Conservation (phyloP, 768 basidiomycete species). For the Boletus sp. region DNA sequence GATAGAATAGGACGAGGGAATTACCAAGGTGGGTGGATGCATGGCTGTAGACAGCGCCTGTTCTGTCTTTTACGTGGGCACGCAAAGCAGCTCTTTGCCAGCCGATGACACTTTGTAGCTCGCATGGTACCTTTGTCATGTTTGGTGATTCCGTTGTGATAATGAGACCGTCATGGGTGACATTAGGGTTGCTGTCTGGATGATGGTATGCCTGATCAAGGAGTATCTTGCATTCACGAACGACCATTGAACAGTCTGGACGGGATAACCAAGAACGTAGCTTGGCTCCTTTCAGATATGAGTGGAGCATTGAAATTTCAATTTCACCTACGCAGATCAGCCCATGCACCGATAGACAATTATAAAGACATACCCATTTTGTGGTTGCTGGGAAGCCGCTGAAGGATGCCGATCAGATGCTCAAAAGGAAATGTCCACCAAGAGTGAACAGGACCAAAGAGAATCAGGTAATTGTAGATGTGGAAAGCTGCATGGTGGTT, state of each 20-base stretch:
- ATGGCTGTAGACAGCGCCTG: neutral
- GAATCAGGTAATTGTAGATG: constrained; percentile 27
- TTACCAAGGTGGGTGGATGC: neutral
- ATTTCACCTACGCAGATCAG: constrained; percentile 4
- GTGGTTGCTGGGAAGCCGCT: constrained; percentile 24
- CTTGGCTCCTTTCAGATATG: constrained; percentile 10
- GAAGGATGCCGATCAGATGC: constrained; percentile 21
- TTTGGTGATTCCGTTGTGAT: no score
- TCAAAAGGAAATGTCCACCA: constrained; percentile 32
- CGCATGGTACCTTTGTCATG: neutral
- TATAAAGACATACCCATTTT: constrained; percentile 38
- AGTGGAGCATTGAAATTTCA: constrained; percentile 10
- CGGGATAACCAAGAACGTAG: constrained; percentile 16
- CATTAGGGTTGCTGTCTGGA: neutral
- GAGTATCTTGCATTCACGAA: neutral
- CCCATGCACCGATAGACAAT: neutral
- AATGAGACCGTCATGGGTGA: neutral
- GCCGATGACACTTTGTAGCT: neutral
- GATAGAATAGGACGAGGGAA: neutral
- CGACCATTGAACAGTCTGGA: constrained; percentile 12
- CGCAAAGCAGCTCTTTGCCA: neutral
- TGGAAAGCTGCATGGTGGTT: constrained; percentile 34
- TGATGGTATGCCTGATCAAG: neutral
- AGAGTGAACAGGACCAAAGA: constrained; percentile 39
- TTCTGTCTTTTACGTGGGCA: neutral